Conservation (phyloP, 2,329 filamentous ascomycete genomes). For the Pseudogymnoascus sp. region DNA sequence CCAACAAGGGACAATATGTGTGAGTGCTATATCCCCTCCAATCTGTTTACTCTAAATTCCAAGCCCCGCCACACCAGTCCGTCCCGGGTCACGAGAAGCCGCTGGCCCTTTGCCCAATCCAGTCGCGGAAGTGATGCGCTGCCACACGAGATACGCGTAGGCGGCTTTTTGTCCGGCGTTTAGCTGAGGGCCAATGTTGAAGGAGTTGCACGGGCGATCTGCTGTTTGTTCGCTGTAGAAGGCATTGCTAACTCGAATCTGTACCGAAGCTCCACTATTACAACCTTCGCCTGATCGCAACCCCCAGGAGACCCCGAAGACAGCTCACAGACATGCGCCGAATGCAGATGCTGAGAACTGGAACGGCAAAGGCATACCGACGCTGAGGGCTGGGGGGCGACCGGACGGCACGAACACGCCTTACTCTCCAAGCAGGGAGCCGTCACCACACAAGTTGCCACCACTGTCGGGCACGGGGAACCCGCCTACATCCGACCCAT, state of each 20-base stretch:
- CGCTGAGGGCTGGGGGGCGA: not conserved
- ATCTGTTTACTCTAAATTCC: constrained; percentile 4
- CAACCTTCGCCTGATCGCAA: constrained; percentile 5
- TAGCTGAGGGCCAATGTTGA: not conserved
- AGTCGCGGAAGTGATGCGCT: constrained; percentile 1
- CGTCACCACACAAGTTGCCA: constrained; percentile 3
- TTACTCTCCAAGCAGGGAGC: not conserved
- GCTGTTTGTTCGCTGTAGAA: not conserved
- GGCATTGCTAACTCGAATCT: constrained; percentile 1
- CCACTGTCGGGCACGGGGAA: not conserved
- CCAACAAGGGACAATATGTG: constrained; percentile 4
- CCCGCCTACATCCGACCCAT: constrained; percentile 1
- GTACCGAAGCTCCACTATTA: constrained; percentile 6
- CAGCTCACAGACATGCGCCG: constrained; percentile 1
- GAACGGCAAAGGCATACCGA: constrained; percentile 8
- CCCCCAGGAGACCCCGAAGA: constrained; percentile 1
- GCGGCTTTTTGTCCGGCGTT: not conserved
- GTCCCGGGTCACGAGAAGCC: constrained; percentile 1
- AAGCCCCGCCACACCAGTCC: constrained; percentile 7
- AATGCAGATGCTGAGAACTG: constrained; percentile 8
- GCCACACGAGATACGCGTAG: constrained; percentile 5
- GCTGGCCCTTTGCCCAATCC: constrained; percentile 1
- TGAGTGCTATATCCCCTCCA: not conserved
- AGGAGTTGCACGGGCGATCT: not conserved
- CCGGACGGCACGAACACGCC: not conserved